phyloP scores from a whole-genome alignment of 306 rosid genomes.

The Quercus wislizeni region DNA sequence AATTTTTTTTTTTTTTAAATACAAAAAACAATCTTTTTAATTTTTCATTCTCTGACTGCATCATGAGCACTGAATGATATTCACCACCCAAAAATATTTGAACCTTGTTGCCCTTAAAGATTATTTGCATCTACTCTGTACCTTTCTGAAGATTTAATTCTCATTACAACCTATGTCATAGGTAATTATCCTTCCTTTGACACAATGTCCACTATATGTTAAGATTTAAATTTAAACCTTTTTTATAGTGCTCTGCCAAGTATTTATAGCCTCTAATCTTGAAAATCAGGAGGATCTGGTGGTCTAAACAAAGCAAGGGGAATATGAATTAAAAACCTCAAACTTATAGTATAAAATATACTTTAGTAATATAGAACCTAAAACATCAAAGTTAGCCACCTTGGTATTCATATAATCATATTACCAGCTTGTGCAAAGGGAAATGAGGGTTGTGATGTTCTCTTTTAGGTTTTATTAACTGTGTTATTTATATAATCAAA shows the following conservation, averaged over 20 bases:
- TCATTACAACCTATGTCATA: not conserved
- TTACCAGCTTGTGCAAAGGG: not conserved
- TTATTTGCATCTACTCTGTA: not conserved
- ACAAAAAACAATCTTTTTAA: not conserved
- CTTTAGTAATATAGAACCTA: not conserved
- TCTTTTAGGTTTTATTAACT: not conserved
- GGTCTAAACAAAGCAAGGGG: not conserved
- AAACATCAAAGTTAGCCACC: not conserved
- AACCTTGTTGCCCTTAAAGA: not conserved
- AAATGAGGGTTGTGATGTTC: not conserved
- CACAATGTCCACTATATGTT: not conserved
- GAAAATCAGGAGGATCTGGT: not conserved
- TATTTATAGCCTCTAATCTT: not conserved
- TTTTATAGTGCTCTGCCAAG: not conserved
- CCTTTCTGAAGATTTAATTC: not conserved
- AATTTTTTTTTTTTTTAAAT: too few relatives aligned
- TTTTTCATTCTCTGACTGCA: not conserved
- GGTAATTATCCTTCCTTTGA: not conserved
- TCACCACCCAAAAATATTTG: not conserved
- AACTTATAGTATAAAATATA: not conserved
- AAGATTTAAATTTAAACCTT: not conserved
- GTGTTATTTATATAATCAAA: too few relatives aligned
- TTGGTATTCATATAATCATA: not conserved
- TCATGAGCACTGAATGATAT: not conserved
- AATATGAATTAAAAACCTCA: not conserved